A percentile compares a stretch with the other conserved stretches of the same genome.
These are phyloP conservation scores for Emericellopsis atlantica DNA, from an alignment of 2,329 filamentous ascomycete genomes.

Conservation along the genomic window DNA sequence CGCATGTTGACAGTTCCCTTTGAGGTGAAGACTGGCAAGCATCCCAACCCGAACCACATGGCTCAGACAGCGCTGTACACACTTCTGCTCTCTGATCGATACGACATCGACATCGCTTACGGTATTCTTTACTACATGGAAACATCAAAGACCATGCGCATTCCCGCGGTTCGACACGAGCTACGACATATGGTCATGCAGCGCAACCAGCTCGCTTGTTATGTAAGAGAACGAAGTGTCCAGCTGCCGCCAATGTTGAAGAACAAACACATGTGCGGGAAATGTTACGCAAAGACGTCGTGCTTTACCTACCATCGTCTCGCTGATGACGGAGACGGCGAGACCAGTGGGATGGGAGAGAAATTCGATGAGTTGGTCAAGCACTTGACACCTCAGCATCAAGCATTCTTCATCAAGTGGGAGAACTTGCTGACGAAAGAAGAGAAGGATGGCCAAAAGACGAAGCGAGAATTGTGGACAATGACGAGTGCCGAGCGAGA, in stretches of 20 bases:
- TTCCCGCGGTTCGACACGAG: conserved; percentile 77
- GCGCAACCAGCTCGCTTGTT: conserved; percentile 78
- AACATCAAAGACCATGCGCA: conserved; percentile 70
- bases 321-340: conserved; percentile 69
- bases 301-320: conserved; percentile 94
- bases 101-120: conserved; percentile 82
- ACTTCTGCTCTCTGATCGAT: conserved; percentile 80
- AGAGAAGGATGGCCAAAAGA: conserved; percentile 79
- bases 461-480: conserved; percentile 86
- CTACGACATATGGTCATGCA: conserved; percentile 95
- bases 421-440: conserved; percentile 87
- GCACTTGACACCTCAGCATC: conserved; percentile 63
- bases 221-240: conserved; percentile 66
- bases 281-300: conserved; percentile 79
- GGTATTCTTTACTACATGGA: conserved; percentile 95
- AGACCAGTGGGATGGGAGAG: conserved; percentile 67
- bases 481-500: conserved; percentile 86
- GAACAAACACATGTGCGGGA: conserved; percentile 67
- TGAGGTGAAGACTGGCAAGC: conserved; percentile 89
- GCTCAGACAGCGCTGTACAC: conserved; percentile 95
- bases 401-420: conserved; percentile 88
- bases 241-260: conserved; percentile 79
- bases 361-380: conserved; percentile 73
- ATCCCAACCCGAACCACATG: conserved; percentile 68
- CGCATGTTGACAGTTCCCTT: conserved; percentile 77